Base-by-base conservation (phyloP, 306 rosid species). In the Lathyrus aphaca region DNA sequence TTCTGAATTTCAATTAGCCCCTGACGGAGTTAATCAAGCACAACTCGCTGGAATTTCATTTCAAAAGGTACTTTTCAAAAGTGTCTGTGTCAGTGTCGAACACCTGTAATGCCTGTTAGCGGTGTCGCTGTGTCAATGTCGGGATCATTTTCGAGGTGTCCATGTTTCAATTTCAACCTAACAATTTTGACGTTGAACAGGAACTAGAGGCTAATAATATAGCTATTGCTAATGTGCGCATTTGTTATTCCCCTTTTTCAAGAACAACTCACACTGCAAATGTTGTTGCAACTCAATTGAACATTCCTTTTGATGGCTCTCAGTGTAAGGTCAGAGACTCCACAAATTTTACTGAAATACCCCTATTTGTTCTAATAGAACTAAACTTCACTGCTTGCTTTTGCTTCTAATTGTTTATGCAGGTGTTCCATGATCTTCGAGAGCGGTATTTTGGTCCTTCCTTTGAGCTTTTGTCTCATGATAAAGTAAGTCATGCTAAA, bases 391-490 rank as follows among this genome's bases (percentile, higher is more conserved):
- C 38, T 32, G 1, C 38, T 32, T 32, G 38, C 1, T 32, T 32
- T 32, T 32, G 38, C 29, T 25, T 25, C 29, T 32, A 5, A 0
- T 32, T 32, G 38, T 6, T 77, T 50, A 44, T 35, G 65, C 82
- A 90, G 98, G 76, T 78, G 38, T 66, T 86, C 62, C 78, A 82
- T 76, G 88, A 90, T 68, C 90, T 88, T 45, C 82, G 88, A 29
- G 94, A 88, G 73, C 96, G 95, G 73, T 90, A 30, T 82, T 93
- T 93, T 77, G 98, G 97, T 58, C 96, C 96, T 78, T 77, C 90
- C 3, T 85, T 81, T 59, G 98, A 93, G 69, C 96, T 90, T 25
- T 13, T 40, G 48, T 93, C 98, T 29, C 97, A 90, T 67, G 90
- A 93, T n/a, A 88, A 85, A 76, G 98, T 88, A 85, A 82, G 85